Base-by-base conservation (phyloP, 1,284 basidiomycete genomes). In the Trichosporon faecale region DNA sequence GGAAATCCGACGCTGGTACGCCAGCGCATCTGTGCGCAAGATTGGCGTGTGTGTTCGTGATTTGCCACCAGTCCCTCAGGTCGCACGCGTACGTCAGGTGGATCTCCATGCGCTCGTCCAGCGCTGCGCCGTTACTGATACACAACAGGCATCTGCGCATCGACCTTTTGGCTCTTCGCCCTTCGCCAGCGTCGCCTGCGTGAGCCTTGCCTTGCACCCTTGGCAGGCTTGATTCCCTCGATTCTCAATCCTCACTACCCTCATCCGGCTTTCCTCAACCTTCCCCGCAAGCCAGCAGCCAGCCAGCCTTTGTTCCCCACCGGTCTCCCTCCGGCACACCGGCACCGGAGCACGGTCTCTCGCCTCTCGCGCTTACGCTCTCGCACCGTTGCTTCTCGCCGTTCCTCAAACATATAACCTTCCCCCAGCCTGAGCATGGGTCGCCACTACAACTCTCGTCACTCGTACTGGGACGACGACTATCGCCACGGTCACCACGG, bases 391-490 rank as follows among this genome's bases (percentile, higher is more conserved):
- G 3, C 29, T 31, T 29, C 18, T 29, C 57, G 11, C 57, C 49
- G 49, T 52, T 52, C 49, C 49, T 52, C 49, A 52, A 52, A 52
- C 49, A 61, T 61, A 61, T 61, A 61, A 61, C 29, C 27, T 11
- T 31, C 16, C 16, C 57, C 16, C 5, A 18, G 16, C 29, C 29
- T 21, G 27, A 31, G 27, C 57, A 61, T 61, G 57, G 57, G 57
- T 60, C 55, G 27, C 57, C 57, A 61, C 57, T 61, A 33, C 57
- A 61, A 33, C 57, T n/a, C 27, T 31, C 57, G 57, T 61, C 27
- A 61, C 57, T 61, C 57, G 18, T 18, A 31, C 27, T 61, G 57
- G 57, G 57, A 61, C 57, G 57, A 61, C 57, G 57, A 61, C 57
- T 31, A 33, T 33, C 23, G 18, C 21, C 57, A 27, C 29, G 35